Base-by-base conservation (phyloP, 139 green algal species). In the Closterium sp. region DNA sequence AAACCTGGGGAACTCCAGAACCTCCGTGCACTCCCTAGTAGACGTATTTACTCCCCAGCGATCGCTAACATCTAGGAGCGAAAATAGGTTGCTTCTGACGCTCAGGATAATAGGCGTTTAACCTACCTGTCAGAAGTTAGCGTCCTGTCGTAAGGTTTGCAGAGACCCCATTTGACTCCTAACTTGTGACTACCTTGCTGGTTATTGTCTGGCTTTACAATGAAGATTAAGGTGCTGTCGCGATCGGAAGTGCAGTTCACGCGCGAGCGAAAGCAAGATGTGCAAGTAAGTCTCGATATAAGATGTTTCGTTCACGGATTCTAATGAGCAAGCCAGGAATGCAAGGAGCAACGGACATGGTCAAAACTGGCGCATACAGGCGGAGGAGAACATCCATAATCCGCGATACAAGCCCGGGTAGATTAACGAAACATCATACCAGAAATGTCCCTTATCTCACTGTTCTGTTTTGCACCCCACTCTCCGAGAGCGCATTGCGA, bases 211-310 rank as follows among this genome's bases (percentile, higher is more conserved):
- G 38, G 4, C 38, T 9, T 50, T 9, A 50, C 38, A 9, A 99
- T 99, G 98, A 99, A 98, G 50, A 95, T 99, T 13, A 99, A 99
- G 89, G 94, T 96, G 0, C 97, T 99, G 10, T 98, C 97, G 91
- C 93, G 98, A 0, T 95, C 93, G 27, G 97, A 99, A 91, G 96
- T 97, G 89, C 95, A 96, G 6, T 97, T 92, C 85, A 98, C 98
- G 0, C 93, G 96, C 0, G 97, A 98, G 93, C 93, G 98, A 0
- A 91, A 88, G 9, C 93, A 97, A 45, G 98, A 99, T 88, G 86
- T 99, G 45, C 91, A 95, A 22, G 86, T 89, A 13, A 34, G 86
- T n/a, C 28, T 17, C 32, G 13, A 27, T 79, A 19, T 13, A 79
- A 79, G 1, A 24, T 13, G 62, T 79, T 79, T 4, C 19, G 17